A percentile compares a stretch with the other conserved stretches of the same genome.
Conservation (phyloP, 2,329 filamentous ascomycete species). For the Hymenoscyphus scutula region DNA sequence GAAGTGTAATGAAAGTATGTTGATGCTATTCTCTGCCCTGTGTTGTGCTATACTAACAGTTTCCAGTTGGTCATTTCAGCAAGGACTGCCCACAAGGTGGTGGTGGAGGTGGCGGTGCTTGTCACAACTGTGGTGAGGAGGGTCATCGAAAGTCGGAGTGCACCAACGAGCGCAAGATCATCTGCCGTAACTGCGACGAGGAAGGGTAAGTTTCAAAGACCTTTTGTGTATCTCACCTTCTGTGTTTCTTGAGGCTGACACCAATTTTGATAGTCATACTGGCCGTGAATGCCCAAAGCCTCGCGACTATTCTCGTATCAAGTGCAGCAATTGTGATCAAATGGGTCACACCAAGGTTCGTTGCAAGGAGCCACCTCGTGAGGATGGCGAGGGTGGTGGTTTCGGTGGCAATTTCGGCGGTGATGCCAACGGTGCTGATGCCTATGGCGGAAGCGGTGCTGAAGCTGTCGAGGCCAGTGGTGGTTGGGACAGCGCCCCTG, state of each 20-base stretch:
- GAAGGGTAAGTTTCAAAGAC: slow-evolving; percentile 37
- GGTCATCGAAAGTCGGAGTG: slow-evolving; percentile 32
- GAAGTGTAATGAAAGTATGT: slow-evolving; percentile 36
- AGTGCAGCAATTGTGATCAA: slow-evolving; percentile 56
- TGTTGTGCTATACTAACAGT: neutral
- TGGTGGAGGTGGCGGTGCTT: slow-evolving; percentile 50
- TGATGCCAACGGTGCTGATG: slow-evolving; percentile 28
- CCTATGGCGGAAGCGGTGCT: slow-evolving; percentile 12
- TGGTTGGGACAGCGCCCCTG: slow-evolving; percentile 6
- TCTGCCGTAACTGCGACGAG: slow-evolving; percentile 58
- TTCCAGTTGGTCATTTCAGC: slow-evolving; percentile 57
- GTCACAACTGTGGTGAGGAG: slow-evolving; percentile 37
- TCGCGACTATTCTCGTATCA: slow-evolving; percentile 48
- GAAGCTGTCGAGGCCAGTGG: neutral
- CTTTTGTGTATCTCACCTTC: neutral
- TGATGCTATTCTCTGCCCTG: neutral
- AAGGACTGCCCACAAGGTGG: slow-evolving; percentile 63
- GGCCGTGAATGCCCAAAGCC: slow-evolving; percentile 24
- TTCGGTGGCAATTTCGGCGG: slow-evolving; percentile 2
- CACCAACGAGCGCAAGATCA: slow-evolving; percentile 29
- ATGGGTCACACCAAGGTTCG: slow-evolving; percentile 43
- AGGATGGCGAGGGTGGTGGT: slow-evolving; percentile 20
- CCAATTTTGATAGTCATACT: slow-evolving; percentile 8
- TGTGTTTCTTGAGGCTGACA: too few species aligned
- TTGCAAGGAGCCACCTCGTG: slow-evolving; percentile 39